Conservation (phyloP, 257 asterid genomes). For the Salvia hispanica region DNA sequence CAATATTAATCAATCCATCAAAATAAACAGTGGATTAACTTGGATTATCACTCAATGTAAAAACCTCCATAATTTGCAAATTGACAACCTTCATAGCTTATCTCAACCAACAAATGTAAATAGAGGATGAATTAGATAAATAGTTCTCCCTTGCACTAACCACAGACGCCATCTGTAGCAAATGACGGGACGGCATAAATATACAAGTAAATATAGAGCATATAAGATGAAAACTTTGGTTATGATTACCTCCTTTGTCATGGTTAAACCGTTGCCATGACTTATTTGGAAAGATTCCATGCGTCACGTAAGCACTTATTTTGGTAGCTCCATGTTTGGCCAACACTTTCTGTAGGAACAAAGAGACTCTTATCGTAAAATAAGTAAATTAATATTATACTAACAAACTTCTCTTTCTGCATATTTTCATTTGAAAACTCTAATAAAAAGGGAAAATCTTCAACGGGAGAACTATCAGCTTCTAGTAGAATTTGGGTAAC, state of each 20-base stretch:
- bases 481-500: neutral
- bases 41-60: neutral
- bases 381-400: neutral
- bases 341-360: constrained; percentile 73
- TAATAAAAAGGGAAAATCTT: constrained; percentile 6
- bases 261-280: constrained; percentile 87
- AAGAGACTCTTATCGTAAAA: constrained; percentile 9
- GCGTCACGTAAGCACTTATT: constrained; percentile 93
- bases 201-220: neutral
- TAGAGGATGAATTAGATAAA: neutral
- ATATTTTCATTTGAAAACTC: neutral
- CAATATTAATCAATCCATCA: too few species aligned
- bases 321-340: constrained; percentile 88
- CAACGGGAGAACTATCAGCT: neutral
- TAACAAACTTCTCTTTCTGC: neutral
- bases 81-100: neutral
- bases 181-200: neutral
- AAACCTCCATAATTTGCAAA: neutral
- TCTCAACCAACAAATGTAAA: neutral
- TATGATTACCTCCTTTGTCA: constrained; percentile 68
- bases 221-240: constrained; percentile 18
- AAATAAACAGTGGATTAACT: too few species aligned
- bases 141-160: neutral
- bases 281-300: constrained; percentile 91
- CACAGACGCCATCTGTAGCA: neutral